Evolutionary conservation across 306 rosid genomes (phyloP).

Genomic region (Chamaecrista fasciculata): DNA sequence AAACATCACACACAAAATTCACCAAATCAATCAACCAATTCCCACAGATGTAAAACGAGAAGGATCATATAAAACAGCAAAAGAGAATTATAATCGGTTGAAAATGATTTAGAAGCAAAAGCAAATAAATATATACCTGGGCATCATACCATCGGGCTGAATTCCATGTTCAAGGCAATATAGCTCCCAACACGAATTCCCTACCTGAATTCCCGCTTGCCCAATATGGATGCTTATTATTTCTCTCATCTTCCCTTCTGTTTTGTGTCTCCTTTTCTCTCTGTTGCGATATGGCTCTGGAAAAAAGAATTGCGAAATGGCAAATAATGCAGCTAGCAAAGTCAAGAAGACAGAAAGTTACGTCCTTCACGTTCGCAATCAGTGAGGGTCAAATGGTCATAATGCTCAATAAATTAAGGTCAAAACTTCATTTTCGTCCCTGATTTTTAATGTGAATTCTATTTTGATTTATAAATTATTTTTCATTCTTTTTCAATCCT

Average conservation of each 20-base stretch:
- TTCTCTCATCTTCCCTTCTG: slow-evolving; percentile 52
- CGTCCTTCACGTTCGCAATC: no score
- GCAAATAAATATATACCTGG: slow-evolving; percentile 41
- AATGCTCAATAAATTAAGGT: no score
- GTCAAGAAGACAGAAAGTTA: no score
- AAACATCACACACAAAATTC: slow-evolving; percentile 14
- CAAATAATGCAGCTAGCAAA: background rate
- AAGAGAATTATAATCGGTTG: background rate
- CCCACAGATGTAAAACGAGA: background rate
- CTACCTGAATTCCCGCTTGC: slow-evolving; percentile 82
- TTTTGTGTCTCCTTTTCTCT: background rate
- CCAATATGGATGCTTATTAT: slow-evolving; percentile 72
- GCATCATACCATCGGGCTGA: slow-evolving; percentile 66
- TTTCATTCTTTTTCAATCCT: no score
- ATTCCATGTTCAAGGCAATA: slow-evolving; percentile 81
- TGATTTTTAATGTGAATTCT: no score
- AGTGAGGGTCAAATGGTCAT: no score
- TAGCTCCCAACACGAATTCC: slow-evolving; percentile 81
- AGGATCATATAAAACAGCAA: slow-evolving; percentile 3
- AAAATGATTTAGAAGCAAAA: background rate
- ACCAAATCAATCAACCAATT: background rate
- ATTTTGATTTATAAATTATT: no score
- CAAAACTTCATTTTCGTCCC: no score
- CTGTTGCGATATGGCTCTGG: background rate
- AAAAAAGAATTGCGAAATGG: background rate